phyloP scores from a whole-genome alignment of 805 yeast species.

The Sugiyamaella qingdaonensis region DNA sequence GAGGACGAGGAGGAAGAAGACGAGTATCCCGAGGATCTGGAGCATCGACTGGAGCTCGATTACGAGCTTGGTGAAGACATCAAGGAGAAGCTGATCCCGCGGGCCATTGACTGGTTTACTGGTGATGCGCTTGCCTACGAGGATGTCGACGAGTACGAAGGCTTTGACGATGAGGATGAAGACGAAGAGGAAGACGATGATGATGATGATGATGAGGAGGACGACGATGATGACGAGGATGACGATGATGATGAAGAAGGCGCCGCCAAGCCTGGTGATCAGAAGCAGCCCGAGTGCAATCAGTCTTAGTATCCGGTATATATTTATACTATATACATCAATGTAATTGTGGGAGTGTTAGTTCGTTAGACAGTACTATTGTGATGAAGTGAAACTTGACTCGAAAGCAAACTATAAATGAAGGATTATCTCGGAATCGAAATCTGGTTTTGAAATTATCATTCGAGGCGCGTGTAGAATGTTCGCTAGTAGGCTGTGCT shows the following conservation, averaged over 20 bases:
- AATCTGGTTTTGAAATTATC: too few relatives aligned
- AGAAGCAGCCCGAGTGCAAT: conserved; percentile 55
- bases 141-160: conserved; percentile 52
- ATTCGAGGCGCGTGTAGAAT: too few relatives aligned
- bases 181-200: conserved; percentile 59
- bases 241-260: conserved; percentile 43
- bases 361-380: too few relatives aligned
- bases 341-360: background rate
- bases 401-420: too few relatives aligned
- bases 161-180: conserved; percentile 58
- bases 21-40: conserved; percentile 68
- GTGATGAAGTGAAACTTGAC: too few relatives aligned
- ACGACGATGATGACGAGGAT: conserved; percentile 58
- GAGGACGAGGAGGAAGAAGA: conserved; percentile 54
- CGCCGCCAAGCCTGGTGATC: conserved; percentile 27
- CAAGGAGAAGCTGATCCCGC: conserved; percentile 91
- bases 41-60: conserved; percentile 81
- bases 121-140: conserved; percentile 89
- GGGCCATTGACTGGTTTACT: conserved; percentile 98
- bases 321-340: background rate
- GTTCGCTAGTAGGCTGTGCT: too few relatives aligned
- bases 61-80: conserved; percentile 95
- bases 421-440: too few relatives aligned
- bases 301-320: conserved; percentile 32
- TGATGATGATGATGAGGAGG: conserved; percentile 58